Conservation (phyloP, 2,329 filamentous ascomycete genomes). For the Xylaria sp. region DNA sequence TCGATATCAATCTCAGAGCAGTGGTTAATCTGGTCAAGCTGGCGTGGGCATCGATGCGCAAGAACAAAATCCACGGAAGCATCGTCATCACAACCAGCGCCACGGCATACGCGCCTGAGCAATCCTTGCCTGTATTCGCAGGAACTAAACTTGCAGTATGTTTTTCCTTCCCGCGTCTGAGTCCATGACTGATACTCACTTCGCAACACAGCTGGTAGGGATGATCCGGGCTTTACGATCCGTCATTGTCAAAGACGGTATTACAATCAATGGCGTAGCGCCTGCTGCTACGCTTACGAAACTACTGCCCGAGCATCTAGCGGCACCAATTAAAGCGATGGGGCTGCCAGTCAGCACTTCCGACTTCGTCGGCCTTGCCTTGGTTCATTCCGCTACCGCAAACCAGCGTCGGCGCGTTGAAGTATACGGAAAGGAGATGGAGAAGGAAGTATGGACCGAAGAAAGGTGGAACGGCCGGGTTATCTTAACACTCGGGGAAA, state of each 20-base stretch:
- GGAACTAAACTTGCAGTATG: constrained; percentile 22
- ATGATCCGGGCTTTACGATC: constrained; percentile 51
- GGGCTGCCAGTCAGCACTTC: constrained; percentile 51
- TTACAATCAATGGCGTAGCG: constrained; percentile 55
- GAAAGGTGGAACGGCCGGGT: constrained; percentile 51
- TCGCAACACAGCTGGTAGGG: constrained; percentile 42
- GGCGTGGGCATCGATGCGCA: constrained; percentile 45
- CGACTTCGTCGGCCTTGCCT: constrained; percentile 50
- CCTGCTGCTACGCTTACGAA: constrained; percentile 52
- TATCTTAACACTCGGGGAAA: constrained; percentile 52
- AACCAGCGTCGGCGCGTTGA: constrained; percentile 49
- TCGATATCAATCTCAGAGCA: constrained; percentile 52
- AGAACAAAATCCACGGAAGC: constrained; percentile 44
- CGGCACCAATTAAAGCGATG: constrained; percentile 44
- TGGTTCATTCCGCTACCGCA: constrained; percentile 54
- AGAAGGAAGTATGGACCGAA: constrained; percentile 21
- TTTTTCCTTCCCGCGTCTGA: not conserved
- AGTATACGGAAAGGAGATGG: constrained; percentile 51
- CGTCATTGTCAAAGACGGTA: constrained; percentile 40
- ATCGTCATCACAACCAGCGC: constrained; percentile 55
- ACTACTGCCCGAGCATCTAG: constrained; percentile 46
- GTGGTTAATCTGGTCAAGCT: constrained; percentile 52
- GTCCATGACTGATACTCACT: not conserved
- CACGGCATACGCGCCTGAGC: constrained; percentile 53
- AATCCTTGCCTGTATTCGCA: constrained; percentile 50